Evolutionary conservation across 2,329 filamentous ascomycete species (phyloP), one percentile per base, ranked within the genome.

Genomic region (Myriosclerotinia duriaeana): DNA sequence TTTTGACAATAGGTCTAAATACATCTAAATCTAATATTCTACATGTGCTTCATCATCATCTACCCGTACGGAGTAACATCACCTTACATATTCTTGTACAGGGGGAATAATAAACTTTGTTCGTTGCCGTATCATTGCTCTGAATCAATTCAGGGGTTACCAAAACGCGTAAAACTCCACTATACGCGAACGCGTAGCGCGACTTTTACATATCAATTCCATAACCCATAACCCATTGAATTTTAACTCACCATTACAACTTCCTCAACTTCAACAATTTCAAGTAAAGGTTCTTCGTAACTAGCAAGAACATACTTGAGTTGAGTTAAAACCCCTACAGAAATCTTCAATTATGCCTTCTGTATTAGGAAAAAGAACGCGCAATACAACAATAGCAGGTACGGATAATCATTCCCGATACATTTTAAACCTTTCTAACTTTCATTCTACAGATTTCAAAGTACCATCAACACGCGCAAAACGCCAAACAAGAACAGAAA

Each of bases 321-420:
- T 61, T 61, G 62, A 26, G 14, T 52, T 30, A 17, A 22, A 38
- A 17, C 14, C 5, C 0, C 14, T 11, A 36, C 14, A 38, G 30
- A 60, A 20, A n/a, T 44, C 34, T 4, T 52, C 48, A 58, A 79
- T 77, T 73, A 69, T 75, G 56, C 73, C 75, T 72, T 77, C 77
- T 73, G 75, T 80, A 63, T 74, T 83, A 53, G 82, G 81, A 72
- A 84, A 84, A 76, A 76, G 82, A 71, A 80, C 78, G 63, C 77
- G 81, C 70, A 76, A 75, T 69, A 75, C 75, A 22, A 73, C 72
- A 56, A 72, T 77, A 46, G 73, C 73, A 75, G 77, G 77, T 79
- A 78, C 73, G 76, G 73, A 69, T 42, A 7, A 52, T 63, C 66
- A 67, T 65, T 64, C 52, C 67, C 62, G 38, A 53, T 65, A 20